Percentiles rank a stretch among this genome's conserved stretches.
Conservation (phyloP, 1,284 basidiomycete species). For the Wallemia hederae region DNA sequence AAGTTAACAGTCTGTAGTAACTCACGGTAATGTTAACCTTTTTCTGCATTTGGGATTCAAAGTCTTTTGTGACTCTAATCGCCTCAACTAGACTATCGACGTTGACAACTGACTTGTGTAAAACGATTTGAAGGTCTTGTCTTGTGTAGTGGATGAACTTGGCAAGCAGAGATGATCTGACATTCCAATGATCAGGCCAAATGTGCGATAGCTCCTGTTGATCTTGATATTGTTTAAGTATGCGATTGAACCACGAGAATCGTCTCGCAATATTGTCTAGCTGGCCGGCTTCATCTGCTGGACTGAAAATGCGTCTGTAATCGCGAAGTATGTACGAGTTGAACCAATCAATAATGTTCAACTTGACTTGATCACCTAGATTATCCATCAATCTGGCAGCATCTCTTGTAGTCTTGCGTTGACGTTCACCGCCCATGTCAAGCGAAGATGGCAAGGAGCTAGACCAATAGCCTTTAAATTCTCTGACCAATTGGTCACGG, state of each 20-base stretch:
- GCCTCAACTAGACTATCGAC: constrained; percentile 5
- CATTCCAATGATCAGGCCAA: constrained; percentile 56
- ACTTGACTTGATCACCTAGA: constrained; percentile 48
- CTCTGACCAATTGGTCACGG: constrained; percentile 43
- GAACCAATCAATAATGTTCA: constrained; percentile 62
- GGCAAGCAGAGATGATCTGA: constrained; percentile 44
- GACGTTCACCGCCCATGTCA: not conserved
- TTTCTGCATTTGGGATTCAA: constrained; percentile 5
- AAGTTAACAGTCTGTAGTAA: not conserved
- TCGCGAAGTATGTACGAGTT: constrained; percentile 72
- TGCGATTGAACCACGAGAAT: constrained; percentile 83
- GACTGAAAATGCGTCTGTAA: constrained; percentile 81
- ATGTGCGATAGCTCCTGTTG: constrained; percentile 37
- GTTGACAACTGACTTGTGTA: constrained; percentile 3
- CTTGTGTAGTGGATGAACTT: constrained; percentile 65
- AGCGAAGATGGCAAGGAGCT: not conserved
- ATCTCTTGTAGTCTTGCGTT: constrained; percentile 22
- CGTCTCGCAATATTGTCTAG: constrained; percentile 78
- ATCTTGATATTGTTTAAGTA: constrained; percentile 62
- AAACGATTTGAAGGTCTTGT: constrained; percentile 19
- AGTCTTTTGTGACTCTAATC: constrained; percentile 4
- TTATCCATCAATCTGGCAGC: constrained; percentile 63
- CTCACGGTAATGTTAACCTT: constrained; percentile 5
- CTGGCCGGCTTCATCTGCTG: constrained; percentile 72
- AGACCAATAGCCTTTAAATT: constrained; percentile 14